Conservation (phyloP, 2,329 filamentous ascomycete species). For the Biscogniauxia mediterranea region DNA sequence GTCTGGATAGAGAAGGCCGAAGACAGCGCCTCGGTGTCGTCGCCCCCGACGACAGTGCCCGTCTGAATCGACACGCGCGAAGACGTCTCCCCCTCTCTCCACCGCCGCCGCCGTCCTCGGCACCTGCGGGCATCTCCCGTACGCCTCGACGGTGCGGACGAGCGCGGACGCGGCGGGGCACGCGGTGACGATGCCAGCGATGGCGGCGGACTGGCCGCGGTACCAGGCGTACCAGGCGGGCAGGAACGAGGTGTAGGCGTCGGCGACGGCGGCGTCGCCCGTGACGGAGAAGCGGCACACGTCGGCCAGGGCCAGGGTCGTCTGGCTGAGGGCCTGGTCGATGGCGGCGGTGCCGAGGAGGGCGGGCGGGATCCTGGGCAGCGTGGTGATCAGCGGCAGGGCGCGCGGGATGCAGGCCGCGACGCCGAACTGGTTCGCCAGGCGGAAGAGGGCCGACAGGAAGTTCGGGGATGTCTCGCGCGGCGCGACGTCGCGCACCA, state of each 20-base stretch:
- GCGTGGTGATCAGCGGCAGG: conserved; percentile 20
- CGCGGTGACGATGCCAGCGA: conserved; percentile 17
- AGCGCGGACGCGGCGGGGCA: conserved; percentile 19
- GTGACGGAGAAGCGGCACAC: conserved; percentile 28
- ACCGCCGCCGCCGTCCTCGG: conserved; percentile 1
- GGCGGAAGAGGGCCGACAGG: conserved; percentile 13
- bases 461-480: conserved; percentile 16
- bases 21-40: background rate
- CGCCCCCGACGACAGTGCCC: background rate
- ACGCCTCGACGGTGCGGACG: conserved; percentile 22
- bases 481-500: conserved; percentile 1
- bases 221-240: conserved; percentile 29
- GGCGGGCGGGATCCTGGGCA: conserved; percentile 14
- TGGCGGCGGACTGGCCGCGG: conserved; percentile 13
- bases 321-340: conserved; percentile 27
- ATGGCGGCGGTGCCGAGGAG: conserved; percentile 20
- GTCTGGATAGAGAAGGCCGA: background rate
- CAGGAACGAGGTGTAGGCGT: conserved; percentile 21
- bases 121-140: conserved; percentile 12
- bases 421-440: conserved; percentile 20
- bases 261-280: conserved; percentile 20
- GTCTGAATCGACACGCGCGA: too few species aligned
- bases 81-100: too few species aligned
- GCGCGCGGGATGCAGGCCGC: conserved; percentile 21
- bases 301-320: conserved; percentile 19